Conservation (phyloP, 1,284 basidiomycete genomes). For the Ceratobasidium theobromae region DNA sequence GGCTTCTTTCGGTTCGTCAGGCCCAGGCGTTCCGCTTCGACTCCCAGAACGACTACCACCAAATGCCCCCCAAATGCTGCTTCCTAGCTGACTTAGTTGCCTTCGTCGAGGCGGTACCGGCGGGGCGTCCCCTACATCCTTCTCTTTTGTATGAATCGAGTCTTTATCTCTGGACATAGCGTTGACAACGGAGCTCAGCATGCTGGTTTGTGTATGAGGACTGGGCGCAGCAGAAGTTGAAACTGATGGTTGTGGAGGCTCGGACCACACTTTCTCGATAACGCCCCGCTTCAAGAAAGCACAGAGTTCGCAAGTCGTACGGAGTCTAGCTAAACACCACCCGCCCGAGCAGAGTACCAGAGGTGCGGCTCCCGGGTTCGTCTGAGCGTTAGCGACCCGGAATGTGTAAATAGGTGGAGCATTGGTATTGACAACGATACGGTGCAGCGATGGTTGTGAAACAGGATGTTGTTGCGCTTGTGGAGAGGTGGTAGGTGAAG, state of each 20-base stretch:
- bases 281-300: constrained; percentile 81
- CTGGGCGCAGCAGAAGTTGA: constrained; percentile 13
- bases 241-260: constrained; percentile 47
- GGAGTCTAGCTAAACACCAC: constrained; percentile 76
- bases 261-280: constrained; percentile 83
- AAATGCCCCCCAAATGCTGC: constrained; percentile 34
- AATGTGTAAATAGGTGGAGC: constrained; percentile 45
- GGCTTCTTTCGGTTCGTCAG: constrained; percentile 13
- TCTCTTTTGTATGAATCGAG: neutral
- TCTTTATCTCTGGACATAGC: constrained; percentile 13
- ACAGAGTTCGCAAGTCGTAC: constrained; percentile 90
- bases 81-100: constrained; percentile 26
- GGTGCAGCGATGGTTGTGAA: constrained; percentile 25
- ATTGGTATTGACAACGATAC: constrained; percentile 15
- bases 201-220: neutral
- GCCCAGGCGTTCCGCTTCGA: constrained; percentile 29
- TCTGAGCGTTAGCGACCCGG: constrained; percentile 41
- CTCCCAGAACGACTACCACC: constrained; percentile 30
- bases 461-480: neutral
- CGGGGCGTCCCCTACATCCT: constrained; percentile 12
- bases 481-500: constrained; percentile 16
- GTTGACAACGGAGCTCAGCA: constrained; percentile 6
- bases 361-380: constrained; percentile 38
- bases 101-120: constrained; percentile 32
- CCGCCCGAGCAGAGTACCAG: constrained; percentile 76